Base-by-base conservation (phyloP, 352 stramenopile genomes). In the Detonula confervacea region DNA sequence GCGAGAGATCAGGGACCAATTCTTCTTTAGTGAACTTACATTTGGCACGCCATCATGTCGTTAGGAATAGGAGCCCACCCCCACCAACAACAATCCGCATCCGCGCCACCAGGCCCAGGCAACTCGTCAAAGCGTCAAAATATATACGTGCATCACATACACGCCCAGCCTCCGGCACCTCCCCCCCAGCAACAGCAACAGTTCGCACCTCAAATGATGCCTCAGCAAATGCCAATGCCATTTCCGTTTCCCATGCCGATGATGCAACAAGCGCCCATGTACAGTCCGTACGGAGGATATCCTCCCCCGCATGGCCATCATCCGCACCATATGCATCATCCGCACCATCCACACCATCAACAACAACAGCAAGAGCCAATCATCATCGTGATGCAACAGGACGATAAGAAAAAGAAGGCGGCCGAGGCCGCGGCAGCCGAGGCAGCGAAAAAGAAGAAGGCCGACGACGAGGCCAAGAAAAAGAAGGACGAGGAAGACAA, bases 101-200 rank as follows among this genome's bases (percentile, higher is more conserved):
- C n/a, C n/a, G n/a, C n/a, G n/a, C n/a, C n/a, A n/a, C n/a, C n/a
- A n/a, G n/a, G n/a, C n/a, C n/a, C n/a, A n/a, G n/a, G n/a, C n/a
- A n/a, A n/a, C n/a, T n/a, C n/a, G n/a, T n/a, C n/a, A n/a, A n/a
- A n/a, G n/a, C n/a, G n/a, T n/a, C n/a, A n/a, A n/a, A n/a, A n/a
- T n/a, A n/a, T 75, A n/a, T 75, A 75, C 37, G 66, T 75, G 7
- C 66, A 75, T 25, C 66, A 75, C 29, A 75, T 75, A 25, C 37
- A 56, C 22, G 20, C 24, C n/a, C 37, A 20, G 22, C 20, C 57
- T 20, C 12, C 37, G 7, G 69, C 69, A 12, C 27, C 29, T 16
- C 30, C 44, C 11, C 25, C 63, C n/a, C 63, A 25, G 39, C 60
- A 44, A 30, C 54, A 44, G 39, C n/a, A n/a, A n/a, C n/a, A n/a